Percentiles rank a stretch among this genome's conserved stretches.
Conservation (phyloP, 768 basidiomycete species). For the Tricholoma hemisulphureum region DNA sequence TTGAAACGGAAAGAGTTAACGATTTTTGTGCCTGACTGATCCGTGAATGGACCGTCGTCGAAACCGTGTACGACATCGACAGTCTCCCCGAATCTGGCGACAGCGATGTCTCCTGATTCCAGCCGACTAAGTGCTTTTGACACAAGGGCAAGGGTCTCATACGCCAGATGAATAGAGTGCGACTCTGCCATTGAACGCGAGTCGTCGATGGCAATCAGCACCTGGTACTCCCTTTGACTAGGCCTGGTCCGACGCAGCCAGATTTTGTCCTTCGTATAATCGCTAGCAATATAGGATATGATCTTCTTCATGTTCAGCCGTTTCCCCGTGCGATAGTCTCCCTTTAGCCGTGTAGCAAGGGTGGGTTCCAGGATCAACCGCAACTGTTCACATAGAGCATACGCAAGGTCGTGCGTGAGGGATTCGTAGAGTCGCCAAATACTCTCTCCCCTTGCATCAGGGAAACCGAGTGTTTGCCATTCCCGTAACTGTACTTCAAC, state of each 20-base stretch:
- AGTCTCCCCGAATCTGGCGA: conserved; percentile 85
- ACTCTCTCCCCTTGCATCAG: conserved; percentile 55
- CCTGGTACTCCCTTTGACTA: conserved; percentile 92
- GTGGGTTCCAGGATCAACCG: conserved; percentile 96
- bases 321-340: conserved; percentile 97
- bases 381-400: conserved; percentile 91
- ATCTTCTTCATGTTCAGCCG: conserved; percentile 99
- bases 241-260: conserved; percentile 96
- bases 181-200: conserved; percentile 96
- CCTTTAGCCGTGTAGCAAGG: conserved; percentile 87
- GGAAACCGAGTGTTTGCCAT: conserved; percentile 63
- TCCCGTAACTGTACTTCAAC: conserved; percentile 52
- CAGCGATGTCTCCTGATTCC: conserved; percentile 92
- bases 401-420: conserved; percentile 87
- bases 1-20: conserved; percentile 86
- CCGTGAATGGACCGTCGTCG: conserved; percentile 75
- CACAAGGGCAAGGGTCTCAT: conserved; percentile 89
- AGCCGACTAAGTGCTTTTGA: conserved; percentile 87
- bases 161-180: conserved; percentile 89
- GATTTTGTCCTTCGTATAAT: conserved; percentile 99
- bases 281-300: conserved; percentile 95
- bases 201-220: conserved; percentile 92
- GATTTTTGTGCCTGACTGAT: conserved; percentile 76
- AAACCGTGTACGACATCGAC: conserved; percentile 91
- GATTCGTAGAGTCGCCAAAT: conserved; percentile 94